These are phyloP conservation scores for Boletus coccyginus DNA, from an alignment of 768 basidiomycete genomes.

Conservation along the genomic window DNA sequence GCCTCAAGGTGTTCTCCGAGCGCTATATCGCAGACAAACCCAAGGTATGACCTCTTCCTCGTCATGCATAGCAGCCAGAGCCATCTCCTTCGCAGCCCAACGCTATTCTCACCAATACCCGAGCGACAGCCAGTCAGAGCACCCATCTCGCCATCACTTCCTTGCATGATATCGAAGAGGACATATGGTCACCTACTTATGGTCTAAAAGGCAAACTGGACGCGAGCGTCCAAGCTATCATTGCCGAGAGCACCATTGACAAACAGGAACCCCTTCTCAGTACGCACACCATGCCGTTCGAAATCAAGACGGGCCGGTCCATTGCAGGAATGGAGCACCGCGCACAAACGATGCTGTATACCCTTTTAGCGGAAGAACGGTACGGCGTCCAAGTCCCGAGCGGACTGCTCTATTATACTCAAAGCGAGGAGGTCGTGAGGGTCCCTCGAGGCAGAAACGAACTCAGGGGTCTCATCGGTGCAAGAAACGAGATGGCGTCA, in stretches of 20 bases:
- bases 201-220: slow-evolving; percentile 97
- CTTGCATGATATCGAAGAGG: slow-evolving; percentile 90
- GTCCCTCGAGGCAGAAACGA: slow-evolving; percentile 83
- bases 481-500: slow-evolving; percentile 80
- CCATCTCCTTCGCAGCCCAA: slow-evolving; percentile 41
- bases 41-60: slow-evolving; percentile 44
- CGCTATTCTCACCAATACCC: slow-evolving; percentile 67
- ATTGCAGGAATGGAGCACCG: slow-evolving; percentile 85
- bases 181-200: slow-evolving; percentile 94
- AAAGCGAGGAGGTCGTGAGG: slow-evolving; percentile 80
- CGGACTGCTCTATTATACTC: slow-evolving; percentile 93
- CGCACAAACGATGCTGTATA: slow-evolving; percentile 98
- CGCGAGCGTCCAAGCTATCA: slow-evolving; percentile 72
- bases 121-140: slow-evolving; percentile 45
- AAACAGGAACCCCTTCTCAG: slow-evolving; percentile 21
- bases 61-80: background rate
- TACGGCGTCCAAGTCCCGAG: slow-evolving; percentile 78
- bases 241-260: slow-evolving; percentile 45
- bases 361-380: slow-evolving; percentile 85
- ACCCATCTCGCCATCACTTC: slow-evolving; percentile 69
- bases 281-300: slow-evolving; percentile 63
- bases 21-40: slow-evolving; percentile 64
- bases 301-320: slow-evolving; percentile 92
- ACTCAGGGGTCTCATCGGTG: slow-evolving; percentile 74
- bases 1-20: slow-evolving; percentile 60